These are phyloP conservation scores for Farysia itapuensis DNA, from an alignment of 1,284 basidiomycete genomes.

Conservation along the genomic window DNA sequence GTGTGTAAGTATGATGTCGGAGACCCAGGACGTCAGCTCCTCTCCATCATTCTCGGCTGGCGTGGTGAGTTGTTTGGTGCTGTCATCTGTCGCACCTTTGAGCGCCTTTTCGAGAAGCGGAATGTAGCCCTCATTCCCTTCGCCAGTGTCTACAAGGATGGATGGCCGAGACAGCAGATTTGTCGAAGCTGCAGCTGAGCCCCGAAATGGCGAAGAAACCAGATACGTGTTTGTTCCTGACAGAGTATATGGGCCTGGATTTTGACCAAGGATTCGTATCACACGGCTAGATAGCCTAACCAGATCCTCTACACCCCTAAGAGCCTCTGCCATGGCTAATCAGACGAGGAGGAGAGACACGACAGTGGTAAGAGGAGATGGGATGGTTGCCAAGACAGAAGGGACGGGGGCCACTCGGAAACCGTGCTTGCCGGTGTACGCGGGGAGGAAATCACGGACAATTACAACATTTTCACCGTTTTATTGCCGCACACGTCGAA, in stretches of 20 bases:
- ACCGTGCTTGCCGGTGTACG: no score
- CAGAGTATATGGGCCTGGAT: slow-evolving; percentile 86
- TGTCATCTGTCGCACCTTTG: slow-evolving; percentile 21
- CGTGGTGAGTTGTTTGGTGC: slow-evolving; percentile 8
- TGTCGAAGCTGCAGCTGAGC: slow-evolving; percentile 46
- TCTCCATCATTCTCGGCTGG: slow-evolving; percentile 24
- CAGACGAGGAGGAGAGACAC: no score
- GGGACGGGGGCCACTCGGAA: no score
- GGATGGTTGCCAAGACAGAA: no score
- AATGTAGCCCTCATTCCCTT: slow-evolving; percentile 73
- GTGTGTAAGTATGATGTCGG: slow-evolving; percentile 82
- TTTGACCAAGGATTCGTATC: slow-evolving; percentile 67
- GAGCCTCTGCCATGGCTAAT: slow-evolving; percentile 44
- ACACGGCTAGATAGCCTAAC: slow-evolving; percentile 30
- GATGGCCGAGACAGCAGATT: slow-evolving; percentile 65
- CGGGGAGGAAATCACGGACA: no score
- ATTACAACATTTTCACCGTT: no score
- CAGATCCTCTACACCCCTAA: slow-evolving; percentile 31
- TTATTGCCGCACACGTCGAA: no score
- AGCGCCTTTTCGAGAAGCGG: slow-evolving; percentile 70
- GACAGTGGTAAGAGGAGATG: no score
- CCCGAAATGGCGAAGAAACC: slow-evolving; percentile 66
- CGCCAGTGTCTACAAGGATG: slow-evolving; percentile 85
- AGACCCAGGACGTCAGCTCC: slow-evolving; percentile 38
- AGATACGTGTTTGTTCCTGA: slow-evolving; percentile 92